phyloP scores from a whole-genome alignment of 2,329 filamentous ascomycete species.

The Trichophyton mentagrophytes region DNA sequence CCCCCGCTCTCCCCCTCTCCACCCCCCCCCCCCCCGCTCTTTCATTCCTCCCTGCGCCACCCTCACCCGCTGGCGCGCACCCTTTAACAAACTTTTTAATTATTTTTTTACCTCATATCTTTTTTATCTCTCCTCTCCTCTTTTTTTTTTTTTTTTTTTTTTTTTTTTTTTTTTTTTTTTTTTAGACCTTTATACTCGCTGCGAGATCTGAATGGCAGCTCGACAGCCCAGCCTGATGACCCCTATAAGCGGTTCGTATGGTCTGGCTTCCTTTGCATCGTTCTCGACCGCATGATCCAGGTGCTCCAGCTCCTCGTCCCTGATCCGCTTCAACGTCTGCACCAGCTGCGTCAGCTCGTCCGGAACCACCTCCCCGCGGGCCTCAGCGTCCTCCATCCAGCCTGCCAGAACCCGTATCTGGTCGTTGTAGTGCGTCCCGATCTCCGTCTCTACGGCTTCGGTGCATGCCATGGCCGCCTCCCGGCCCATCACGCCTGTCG shows the following conservation, averaged over 20 bases:
- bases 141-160: no score
- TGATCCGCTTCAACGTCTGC: conserved; percentile 61
- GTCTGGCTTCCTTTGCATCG: conserved; percentile 77
- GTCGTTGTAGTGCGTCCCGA: conserved; percentile 87
- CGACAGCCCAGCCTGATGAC: conserved; percentile 82
- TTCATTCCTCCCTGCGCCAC: no score
- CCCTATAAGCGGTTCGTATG: conserved; percentile 77
- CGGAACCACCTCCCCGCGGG: conserved; percentile 65
- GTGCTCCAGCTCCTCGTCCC: conserved; percentile 95
- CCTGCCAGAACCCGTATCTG: conserved; percentile 72
- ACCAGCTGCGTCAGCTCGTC: conserved; percentile 64
- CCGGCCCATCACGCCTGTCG: conserved; percentile 73
- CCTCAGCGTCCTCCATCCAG: conserved; percentile 66
- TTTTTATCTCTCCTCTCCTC: no score
- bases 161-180: background rate
- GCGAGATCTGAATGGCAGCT: conserved; percentile 78
- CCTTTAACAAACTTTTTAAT: no score
- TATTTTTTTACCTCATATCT: no score
- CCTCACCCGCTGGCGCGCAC: no score
- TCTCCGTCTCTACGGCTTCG: conserved; percentile 96
- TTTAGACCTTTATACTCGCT: conserved; percentile 27
- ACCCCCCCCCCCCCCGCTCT: no score
- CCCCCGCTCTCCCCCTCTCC: no score
- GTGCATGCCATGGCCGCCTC: conserved; percentile 98
- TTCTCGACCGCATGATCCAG: conserved; percentile 89